phyloP scores from a whole-genome alignment of 2,329 filamentous ascomycete species.

The Scedosporium dehoogii region DNA sequence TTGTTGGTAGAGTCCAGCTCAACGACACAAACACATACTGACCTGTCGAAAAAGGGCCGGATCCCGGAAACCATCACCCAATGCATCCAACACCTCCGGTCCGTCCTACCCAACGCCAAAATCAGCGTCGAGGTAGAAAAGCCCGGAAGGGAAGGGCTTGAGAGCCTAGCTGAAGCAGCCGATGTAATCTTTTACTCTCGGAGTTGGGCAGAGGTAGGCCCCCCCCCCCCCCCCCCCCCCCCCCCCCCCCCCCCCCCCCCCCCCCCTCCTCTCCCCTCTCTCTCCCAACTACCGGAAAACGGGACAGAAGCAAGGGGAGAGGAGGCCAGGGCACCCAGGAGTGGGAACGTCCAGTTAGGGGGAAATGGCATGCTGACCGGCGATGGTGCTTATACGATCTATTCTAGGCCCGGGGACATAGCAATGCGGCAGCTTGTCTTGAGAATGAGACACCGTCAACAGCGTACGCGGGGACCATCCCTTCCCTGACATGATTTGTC shows the following conservation, averaged over 20 bases:
- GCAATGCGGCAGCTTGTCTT: slow-evolving; percentile 3
- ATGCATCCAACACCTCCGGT: slow-evolving; percentile 49
- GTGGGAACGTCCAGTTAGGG: not conserved
- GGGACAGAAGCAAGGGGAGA: not conserved
- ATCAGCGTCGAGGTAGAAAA: slow-evolving; percentile 69
- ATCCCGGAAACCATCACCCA: slow-evolving; percentile 49
- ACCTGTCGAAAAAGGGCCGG: slow-evolving; percentile 39
- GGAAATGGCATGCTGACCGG: slow-evolving; percentile 7
- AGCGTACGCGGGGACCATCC: slow-evolving; percentile 1
- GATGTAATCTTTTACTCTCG: slow-evolving; percentile 67
- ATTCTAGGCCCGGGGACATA: slow-evolving; percentile 2
- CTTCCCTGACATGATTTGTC: not conserved
- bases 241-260: too few species aligned
- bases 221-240: too few species aligned
- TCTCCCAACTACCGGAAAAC: slow-evolving; percentile 1
- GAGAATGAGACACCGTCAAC: slow-evolving; percentile 7
- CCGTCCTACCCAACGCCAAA: slow-evolving; percentile 28
- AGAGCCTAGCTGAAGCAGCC: slow-evolving; percentile 48
- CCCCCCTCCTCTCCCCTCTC: too few species aligned
- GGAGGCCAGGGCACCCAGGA: too few species aligned
- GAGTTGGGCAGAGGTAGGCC: slow-evolving; percentile 63
- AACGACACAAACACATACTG: not conserved
- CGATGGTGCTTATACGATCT: slow-evolving; percentile 14
- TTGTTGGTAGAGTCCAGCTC: too few species aligned
- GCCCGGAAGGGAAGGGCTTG: slow-evolving; percentile 49